Conservation (phyloP, 768 basidiomycete species). For the Holtermanniella nyarrowii region DNA sequence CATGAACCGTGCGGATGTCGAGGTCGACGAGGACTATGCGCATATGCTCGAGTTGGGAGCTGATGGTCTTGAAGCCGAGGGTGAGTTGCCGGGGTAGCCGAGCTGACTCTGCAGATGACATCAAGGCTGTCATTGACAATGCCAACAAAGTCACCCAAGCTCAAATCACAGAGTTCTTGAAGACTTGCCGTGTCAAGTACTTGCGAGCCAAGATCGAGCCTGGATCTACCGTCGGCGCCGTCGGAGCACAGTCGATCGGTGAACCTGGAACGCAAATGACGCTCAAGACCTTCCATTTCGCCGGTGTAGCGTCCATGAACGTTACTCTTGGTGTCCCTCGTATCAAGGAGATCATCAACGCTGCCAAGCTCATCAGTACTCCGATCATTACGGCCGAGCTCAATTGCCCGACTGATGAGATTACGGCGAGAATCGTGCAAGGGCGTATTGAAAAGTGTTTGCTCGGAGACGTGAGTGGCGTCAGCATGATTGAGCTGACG, state of each 20-base stretch:
- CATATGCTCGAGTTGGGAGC: constrained; percentile 50
- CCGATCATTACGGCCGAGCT: constrained; percentile 97
- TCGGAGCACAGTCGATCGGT: constrained; percentile 97
- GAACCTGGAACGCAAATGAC: constrained; percentile 99
- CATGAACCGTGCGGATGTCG: constrained; percentile 67
- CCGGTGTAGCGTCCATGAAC: constrained; percentile 99
- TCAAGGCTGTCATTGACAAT: constrained; percentile 70
- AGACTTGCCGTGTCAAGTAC: constrained; percentile 83
- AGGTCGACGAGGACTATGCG: constrained; percentile 59
- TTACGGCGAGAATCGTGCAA: constrained; percentile 96
- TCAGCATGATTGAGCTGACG: neutral
- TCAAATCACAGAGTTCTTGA: constrained; percentile 69
- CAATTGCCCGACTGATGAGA: constrained; percentile 64
- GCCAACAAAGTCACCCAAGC: constrained; percentile 73
- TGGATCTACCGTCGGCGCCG: constrained; percentile 96
- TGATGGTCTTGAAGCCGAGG: neutral
- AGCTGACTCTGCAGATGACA: constrained; percentile 40
- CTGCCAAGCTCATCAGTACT: constrained; percentile 91
- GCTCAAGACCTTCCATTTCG: constrained; percentile 98
- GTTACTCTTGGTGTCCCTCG: constrained; percentile 99
- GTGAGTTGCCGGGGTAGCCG: neutral
- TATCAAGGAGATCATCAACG: constrained; percentile 99
- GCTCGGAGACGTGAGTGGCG: constrained; percentile 69
- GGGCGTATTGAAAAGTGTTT: constrained; percentile 89
- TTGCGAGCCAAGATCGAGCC: constrained; percentile 95